These are phyloP conservation scores for Echinosophora koreensis DNA, from an alignment of 306 rosid species.

Conservation along the genomic window DNA sequence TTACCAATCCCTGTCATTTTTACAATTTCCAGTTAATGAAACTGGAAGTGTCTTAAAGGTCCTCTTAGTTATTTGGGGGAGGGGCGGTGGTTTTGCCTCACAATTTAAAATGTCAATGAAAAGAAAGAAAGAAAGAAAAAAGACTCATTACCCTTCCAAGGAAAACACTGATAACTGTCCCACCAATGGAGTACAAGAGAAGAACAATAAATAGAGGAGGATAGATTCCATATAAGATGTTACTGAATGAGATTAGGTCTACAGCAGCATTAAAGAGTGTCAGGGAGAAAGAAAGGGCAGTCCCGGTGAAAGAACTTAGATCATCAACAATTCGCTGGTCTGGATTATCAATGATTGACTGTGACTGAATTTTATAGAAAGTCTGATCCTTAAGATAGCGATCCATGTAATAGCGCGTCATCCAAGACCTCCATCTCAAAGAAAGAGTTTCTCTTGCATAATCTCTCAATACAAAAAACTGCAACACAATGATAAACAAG, in stretches of 20 bases:
- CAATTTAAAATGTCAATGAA: conserved; percentile 26
- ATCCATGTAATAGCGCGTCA: conserved; percentile 94
- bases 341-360: conserved; percentile 93
- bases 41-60: conserved; percentile 24
- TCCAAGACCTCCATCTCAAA: conserved; percentile 99
- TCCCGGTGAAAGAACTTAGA: conserved; percentile 89
- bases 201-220: conserved; percentile 93
- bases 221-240: conserved; percentile 89
- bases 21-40: conserved; percentile 28
- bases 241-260: conserved; percentile 93
- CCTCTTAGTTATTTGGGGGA: neutral
- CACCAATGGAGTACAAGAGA: conserved; percentile 87
- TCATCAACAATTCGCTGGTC: conserved; percentile 98
- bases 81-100: conserved; percentile 1
- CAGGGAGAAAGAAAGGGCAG: conserved; percentile 85
- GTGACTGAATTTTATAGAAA: conserved; percentile 94
- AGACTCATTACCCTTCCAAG: conserved; percentile 83
- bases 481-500: conserved; percentile 42
- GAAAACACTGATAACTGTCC: conserved; percentile 86
- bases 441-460: conserved; percentile 90
- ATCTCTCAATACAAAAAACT: conserved; percentile 93
- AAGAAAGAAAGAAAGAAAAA: neutral
- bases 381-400: conserved; percentile 85
- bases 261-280: conserved; percentile 81
- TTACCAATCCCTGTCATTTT: conserved; percentile 82